Base-by-base conservation (phyloP, 2,329 filamentous ascomycete species). In the Talaromyces sp. region DNA sequence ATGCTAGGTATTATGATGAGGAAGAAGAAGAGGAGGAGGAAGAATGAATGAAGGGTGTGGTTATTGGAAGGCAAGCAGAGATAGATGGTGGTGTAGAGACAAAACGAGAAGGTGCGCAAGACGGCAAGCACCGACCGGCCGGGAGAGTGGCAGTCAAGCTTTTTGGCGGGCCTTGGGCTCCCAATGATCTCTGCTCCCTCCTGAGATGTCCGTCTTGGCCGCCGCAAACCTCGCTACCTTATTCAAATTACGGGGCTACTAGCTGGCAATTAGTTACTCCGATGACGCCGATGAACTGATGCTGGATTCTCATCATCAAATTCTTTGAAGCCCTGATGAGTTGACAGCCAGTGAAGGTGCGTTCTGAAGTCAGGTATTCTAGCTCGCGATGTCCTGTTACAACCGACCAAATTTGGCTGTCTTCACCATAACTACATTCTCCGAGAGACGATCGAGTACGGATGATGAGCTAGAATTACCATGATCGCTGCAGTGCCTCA, bases 111-210 rank as follows among this genome's bases (percentile, higher is more conserved):
- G 40, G 41, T 21, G 41, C 25, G 35, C 21, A 31, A n/a, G 19
- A 31, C 41, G 33, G 41, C 43, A 54, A 54, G 57, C 57, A 28
- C 57, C 57, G 52, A 28, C 40, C 37, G 25, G 37, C 40, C 52
- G 52, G 57, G 37, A 50, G 48, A 52, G 52, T 52, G 52, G 52
- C 53, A 59, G 45, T 59, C 57, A 59, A 59, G 57, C 57, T 59
- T 59, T 59, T 59, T 48, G 57, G 57, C 57, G 57, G 57, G 57
- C 53, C 57, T 51, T 55, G 52, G 53, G 33, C 45, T 56, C 54
- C 54, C 54, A 56, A 56, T 56, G 45, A 56, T 39, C 54, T 50
- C 54, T 33, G 3, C 33, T 22, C 15, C 33, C 48, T 52, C 48
- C 48, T 52, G 48, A 28, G 25, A 50, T 28, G 54, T 35, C 54